Conservation (phyloP, 345 rosid species). For the Citrus trifoliata region DNA sequence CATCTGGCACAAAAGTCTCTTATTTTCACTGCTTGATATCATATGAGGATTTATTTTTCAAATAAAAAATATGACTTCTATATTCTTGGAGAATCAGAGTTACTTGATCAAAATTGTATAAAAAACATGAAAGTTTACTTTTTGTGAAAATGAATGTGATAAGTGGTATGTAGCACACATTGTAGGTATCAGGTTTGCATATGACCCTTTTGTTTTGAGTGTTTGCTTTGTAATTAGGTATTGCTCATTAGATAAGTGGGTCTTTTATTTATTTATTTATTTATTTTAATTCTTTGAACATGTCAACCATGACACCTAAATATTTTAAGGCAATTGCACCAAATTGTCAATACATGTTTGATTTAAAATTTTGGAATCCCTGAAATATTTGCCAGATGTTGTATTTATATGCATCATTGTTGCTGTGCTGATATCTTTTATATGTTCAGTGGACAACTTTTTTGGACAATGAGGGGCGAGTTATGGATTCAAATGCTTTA, state of each 20-base stretch:
- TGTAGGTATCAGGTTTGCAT: neutral
- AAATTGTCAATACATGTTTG: neutral
- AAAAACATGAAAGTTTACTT: neutral
- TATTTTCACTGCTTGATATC: neutral
- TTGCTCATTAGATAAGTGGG: neutral
- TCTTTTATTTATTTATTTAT: no score
- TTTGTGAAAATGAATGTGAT: neutral
- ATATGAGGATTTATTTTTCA: neutral
- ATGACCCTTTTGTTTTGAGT: neutral
- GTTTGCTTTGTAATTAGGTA: neutral
- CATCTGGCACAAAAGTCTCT: neutral
- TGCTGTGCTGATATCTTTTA: conserved; percentile 1
- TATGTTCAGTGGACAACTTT: conserved; percentile 70
- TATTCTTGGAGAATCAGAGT: neutral
- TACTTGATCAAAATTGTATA: neutral
- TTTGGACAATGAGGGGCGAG: conserved; percentile 87
- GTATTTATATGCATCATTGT: neutral
- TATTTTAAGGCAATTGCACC: neutral
- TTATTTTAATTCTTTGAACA: neutral
- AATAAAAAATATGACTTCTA: neutral
- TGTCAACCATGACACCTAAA: neutral
- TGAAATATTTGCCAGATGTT: neutral
- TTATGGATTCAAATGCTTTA: conserved; percentile 63
- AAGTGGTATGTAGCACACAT: no score
- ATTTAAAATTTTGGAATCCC: neutral